Base-by-base conservation (phyloP, 306 rosid genomes). In the Glycyrrhiza uralensis region DNA sequence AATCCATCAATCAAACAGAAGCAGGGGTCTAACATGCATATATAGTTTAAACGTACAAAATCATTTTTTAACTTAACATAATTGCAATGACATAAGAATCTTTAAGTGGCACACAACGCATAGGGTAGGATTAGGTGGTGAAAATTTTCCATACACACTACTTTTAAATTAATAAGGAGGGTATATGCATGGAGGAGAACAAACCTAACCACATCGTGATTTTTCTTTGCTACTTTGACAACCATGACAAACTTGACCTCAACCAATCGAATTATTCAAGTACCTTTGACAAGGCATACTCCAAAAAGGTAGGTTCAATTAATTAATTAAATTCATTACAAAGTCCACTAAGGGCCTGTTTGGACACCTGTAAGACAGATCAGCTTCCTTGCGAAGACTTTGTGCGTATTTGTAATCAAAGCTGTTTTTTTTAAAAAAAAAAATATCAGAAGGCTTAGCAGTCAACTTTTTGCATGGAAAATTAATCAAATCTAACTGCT, bases 91-190 rank as follows among this genome's bases (percentile, higher is more conserved):
- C 87, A 79, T 80, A 67, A 78, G 87, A 83, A 83, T 78, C 82
- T 68, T 87, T 50, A 56, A 58, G 69, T 66, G 66, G 74, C 57
- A 65, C 71, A 76, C 87, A 85, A 81, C 82, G 8, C 32, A 75
- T 73, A 78, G 81, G 81, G 80, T 77, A 60, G 89, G 89, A 87
- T 87, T 89, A 89, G 96, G 89, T 89, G 83, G 78, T 81, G 87
- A 56, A 79, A 83, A 12, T 30, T 79, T 76, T 42, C 41, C 49
- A 42, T 35, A 42, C 67, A 65, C 50, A 28, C n/a, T n/a, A n/a
- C n/a, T 66, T 78, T 59, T 65, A 45, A 63, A 71, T 80, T 32
- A 51, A n/a, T 63, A 39, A 41, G 54, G 39, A 68, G 56, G 66
- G 49, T 56, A 6, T 42, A 7, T n/a, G n/a, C n/a, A n/a, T n/a